phyloP scores from a whole-genome alignment of 805 yeast genomes.

The Zygosaccharomyces siamensis region DNA sequence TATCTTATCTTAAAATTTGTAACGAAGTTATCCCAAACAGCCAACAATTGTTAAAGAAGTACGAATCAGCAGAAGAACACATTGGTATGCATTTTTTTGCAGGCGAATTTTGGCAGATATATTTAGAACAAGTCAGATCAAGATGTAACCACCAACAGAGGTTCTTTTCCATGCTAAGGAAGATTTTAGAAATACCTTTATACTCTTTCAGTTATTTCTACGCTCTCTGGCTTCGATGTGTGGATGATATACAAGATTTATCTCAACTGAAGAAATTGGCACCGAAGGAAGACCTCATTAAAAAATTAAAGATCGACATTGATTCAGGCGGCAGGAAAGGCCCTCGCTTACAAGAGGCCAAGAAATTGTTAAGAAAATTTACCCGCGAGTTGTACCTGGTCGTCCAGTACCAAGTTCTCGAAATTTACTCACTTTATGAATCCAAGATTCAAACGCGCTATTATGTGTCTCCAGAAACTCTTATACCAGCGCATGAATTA shows the following conservation, averaged over 20 bases:
- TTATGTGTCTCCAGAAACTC: slow-evolving; percentile 27
- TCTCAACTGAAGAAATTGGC: slow-evolving; percentile 24
- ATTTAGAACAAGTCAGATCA: slow-evolving; percentile 25
- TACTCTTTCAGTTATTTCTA: slow-evolving; percentile 32
- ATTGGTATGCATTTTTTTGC: slow-evolving; percentile 34
- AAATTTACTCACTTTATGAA: slow-evolving; percentile 31
- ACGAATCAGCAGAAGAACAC: slow-evolving; percentile 30
- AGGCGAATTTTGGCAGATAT: slow-evolving; percentile 36
- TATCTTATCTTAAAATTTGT: slow-evolving; percentile 29
- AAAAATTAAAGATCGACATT: slow-evolving; percentile 23
- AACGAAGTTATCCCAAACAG: slow-evolving; percentile 24
- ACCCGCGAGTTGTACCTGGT: slow-evolving; percentile 32
- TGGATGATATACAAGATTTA: slow-evolving; percentile 29
- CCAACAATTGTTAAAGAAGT: slow-evolving; percentile 27
- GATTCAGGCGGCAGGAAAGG: slow-evolving; percentile 28
- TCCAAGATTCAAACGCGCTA: slow-evolving; percentile 26
- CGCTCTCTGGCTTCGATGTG: slow-evolving; percentile 29
- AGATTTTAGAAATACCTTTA: slow-evolving; percentile 30
- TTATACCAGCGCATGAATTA: slow-evolving; percentile 24
- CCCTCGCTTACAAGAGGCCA: slow-evolving; percentile 34
- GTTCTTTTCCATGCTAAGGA: slow-evolving; percentile 28
- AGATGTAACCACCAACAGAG: slow-evolving; percentile 21
- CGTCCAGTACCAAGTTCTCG: slow-evolving; percentile 30
- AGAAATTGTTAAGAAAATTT: slow-evolving; percentile 27
- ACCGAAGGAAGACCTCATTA: slow-evolving; percentile 23